These are phyloP conservation scores for Teunomyces panamensis DNA, from an alignment of 805 yeast genomes.

Conservation along the genomic window DNA sequence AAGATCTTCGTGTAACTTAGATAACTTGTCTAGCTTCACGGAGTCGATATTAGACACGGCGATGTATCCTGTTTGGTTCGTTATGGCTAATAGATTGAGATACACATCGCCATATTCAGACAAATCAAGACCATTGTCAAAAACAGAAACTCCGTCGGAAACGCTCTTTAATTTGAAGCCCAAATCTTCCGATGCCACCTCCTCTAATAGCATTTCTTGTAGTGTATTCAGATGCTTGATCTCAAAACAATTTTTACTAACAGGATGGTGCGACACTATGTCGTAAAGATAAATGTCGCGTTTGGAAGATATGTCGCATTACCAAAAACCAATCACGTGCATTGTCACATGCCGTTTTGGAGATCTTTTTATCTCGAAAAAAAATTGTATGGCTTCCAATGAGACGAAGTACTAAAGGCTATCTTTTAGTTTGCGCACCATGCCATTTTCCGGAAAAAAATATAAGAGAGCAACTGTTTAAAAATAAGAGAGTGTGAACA, in stretches of 20 bases:
- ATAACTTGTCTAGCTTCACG: slow-evolving; percentile 34
- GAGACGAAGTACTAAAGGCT: too few species aligned
- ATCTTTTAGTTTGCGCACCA: too few species aligned
- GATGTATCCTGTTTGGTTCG: slow-evolving; percentile 25
- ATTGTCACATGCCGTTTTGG: too few species aligned
- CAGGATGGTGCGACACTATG: background rate
- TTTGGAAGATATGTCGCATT: too few species aligned
- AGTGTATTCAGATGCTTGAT: background rate
- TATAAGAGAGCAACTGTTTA: too few species aligned
- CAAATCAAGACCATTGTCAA: slow-evolving; percentile 28
- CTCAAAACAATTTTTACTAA: background rate
- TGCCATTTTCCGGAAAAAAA: too few species aligned
- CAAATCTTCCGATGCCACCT: slow-evolving; percentile 36
- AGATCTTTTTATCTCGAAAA: too few species aligned
- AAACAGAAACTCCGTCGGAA: slow-evolving; percentile 26
- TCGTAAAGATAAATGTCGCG: background rate
- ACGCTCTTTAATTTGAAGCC: slow-evolving; percentile 44
- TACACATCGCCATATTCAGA: slow-evolving; percentile 10
- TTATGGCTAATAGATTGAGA: slow-evolving; percentile 35
- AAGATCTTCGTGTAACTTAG: slow-evolving; percentile 24
- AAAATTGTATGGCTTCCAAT: too few species aligned
- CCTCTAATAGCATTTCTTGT: slow-evolving; percentile 10
- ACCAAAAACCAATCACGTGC: too few species aligned
- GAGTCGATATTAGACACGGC: slow-evolving; percentile 37
- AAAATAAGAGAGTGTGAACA: too few species aligned